Evolutionary conservation across 2,329 filamentous ascomycete species (phyloP).

Genomic region (Amauroascus niger): DNA sequence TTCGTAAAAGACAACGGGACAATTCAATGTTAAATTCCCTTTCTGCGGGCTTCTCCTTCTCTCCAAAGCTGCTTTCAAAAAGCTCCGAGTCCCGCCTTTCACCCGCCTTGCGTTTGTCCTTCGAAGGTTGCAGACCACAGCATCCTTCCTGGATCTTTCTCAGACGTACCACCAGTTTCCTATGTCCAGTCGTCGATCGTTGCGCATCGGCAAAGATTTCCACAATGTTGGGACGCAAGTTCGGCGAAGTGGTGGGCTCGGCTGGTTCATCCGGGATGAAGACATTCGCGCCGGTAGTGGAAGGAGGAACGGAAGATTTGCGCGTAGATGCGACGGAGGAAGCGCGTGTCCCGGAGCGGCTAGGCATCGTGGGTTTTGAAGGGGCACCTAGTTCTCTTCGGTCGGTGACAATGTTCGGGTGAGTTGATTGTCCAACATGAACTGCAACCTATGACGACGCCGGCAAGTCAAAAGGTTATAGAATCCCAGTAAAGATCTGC

Average conservation of each 20-base stretch:
- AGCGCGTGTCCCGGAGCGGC: constrained; percentile 28
- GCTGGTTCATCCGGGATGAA: constrained; percentile 55
- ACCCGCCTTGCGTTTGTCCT: constrained; percentile 27
- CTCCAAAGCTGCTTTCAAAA: constrained; percentile 33
- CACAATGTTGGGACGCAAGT: constrained; percentile 64
- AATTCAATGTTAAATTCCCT: constrained; percentile 82
- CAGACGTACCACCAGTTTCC: constrained; percentile 77
- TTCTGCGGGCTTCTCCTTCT: constrained; percentile 63
- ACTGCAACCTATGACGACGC: no score
- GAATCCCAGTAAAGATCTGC: no score
- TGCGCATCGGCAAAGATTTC: constrained; percentile 72
- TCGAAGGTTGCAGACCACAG: constrained; percentile 45
- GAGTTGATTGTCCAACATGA: no score
- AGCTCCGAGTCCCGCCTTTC: constrained; percentile 13
- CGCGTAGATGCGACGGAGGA: constrained; percentile 29
- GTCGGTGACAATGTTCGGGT: not conserved
- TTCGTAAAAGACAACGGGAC: constrained; percentile 66
- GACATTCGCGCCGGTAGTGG: constrained; percentile 49
- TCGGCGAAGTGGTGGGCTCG: constrained; percentile 35
- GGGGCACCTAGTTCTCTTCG: not conserved
- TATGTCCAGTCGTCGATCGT: constrained; percentile 76
- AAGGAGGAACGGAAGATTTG: constrained; percentile 52
- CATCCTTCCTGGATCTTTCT: constrained; percentile 86
- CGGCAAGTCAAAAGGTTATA: no score
- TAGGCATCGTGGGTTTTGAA: constrained; percentile 26